A percentile compares a stretch with the other conserved stretches of the same genome.
Conservation (phyloP, 768 basidiomycete genomes). For the Panaeolus papilionaceus region DNA sequence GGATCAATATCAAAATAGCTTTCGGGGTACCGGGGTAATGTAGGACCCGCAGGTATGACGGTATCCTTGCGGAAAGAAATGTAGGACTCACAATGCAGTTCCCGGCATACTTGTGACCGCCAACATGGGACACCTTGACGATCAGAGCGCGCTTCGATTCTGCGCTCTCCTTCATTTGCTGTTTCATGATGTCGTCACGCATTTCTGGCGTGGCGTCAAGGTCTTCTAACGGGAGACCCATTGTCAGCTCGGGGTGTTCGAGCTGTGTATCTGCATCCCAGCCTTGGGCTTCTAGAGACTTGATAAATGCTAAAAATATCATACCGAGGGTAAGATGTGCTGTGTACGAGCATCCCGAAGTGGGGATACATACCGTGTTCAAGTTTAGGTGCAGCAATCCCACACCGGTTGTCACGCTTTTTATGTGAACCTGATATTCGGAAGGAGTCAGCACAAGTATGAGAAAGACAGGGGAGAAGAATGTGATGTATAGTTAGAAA, state of each 20-base stretch:
- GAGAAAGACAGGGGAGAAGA: conserved; percentile 13
- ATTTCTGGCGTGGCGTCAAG: conserved; percentile 57
- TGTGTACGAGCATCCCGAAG: background rate
- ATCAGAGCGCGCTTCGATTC: conserved; percentile 77
- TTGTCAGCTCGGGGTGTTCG: conserved; percentile 57
- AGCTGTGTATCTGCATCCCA: conserved; percentile 82
- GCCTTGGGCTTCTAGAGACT: conserved; percentile 65
- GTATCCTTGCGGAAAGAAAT: background rate
- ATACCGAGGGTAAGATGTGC: conserved; percentile 24
- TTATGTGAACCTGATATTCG: conserved; percentile 83
- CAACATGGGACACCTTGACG: conserved; percentile 87
- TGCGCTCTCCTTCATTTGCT: conserved; percentile 57
- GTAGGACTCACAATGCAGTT: conserved; percentile 79
- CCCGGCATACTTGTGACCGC: conserved; percentile 93
- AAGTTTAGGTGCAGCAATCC: conserved; percentile 84
- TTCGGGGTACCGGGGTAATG: background rate
- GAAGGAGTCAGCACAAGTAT: conserved; percentile 26
- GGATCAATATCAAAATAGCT: conserved; percentile 11
- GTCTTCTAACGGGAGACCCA: conserved; percentile 67
- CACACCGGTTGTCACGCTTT: conserved; percentile 90
- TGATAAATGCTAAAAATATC: conserved; percentile 58
- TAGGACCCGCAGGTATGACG: background rate
- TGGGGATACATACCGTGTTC: conserved; percentile 61
- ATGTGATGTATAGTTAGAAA: conserved; percentile 2
- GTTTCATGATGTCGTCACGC: conserved; percentile 59